Conservation (phyloP, 768 basidiomycete species). For the Psilocybe cyanescens region DNA sequence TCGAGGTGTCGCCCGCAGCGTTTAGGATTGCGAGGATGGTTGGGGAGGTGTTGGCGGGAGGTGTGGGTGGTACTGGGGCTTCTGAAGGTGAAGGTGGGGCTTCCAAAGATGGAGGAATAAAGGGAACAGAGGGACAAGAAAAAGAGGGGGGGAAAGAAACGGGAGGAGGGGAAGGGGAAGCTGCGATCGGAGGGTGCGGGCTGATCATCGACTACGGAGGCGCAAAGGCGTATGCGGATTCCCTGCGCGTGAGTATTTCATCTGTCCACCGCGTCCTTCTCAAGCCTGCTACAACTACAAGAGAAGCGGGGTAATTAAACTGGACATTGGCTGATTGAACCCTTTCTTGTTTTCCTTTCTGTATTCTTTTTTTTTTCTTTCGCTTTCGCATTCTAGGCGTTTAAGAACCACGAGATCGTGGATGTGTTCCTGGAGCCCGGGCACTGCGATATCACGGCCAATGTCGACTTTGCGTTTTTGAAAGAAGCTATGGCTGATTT, state of each 20-base stretch:
- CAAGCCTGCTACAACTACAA: too few species aligned
- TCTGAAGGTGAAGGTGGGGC: too few species aligned
- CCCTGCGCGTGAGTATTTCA: constrained; percentile 71
- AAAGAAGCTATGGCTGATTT: constrained; percentile 72
- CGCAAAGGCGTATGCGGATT: constrained; percentile 66
- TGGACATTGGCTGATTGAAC: too few species aligned
- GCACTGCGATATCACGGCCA: constrained; percentile 90
- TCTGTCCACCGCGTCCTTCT: neutral
- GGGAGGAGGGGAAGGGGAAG: neutral
- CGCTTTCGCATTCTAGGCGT: constrained; percentile 58
- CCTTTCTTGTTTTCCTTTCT: too few species aligned
- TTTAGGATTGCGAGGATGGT: constrained; percentile 71
- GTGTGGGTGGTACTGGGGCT: too few species aligned
- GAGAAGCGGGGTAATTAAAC: too few species aligned
- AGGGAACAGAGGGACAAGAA: constrained; percentile 4
- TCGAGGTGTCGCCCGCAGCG: constrained; percentile 81
- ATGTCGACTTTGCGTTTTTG: constrained; percentile 93
- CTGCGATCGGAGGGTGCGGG: constrained; percentile 54
- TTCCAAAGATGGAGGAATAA: too few species aligned
- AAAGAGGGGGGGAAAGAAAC: neutral
- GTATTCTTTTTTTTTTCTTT: neutral
- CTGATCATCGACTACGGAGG: constrained; percentile 92
- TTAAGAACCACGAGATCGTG: constrained; percentile 84
- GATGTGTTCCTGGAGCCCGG: constrained; percentile 88
- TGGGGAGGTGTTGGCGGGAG: constrained; percentile 58